Percentiles rank a stretch among this genome's conserved stretches.
Evolutionary conservation across 2,329 filamentous ascomycete species (phyloP).

Genomic region (Ascochyta rabiei): DNA sequence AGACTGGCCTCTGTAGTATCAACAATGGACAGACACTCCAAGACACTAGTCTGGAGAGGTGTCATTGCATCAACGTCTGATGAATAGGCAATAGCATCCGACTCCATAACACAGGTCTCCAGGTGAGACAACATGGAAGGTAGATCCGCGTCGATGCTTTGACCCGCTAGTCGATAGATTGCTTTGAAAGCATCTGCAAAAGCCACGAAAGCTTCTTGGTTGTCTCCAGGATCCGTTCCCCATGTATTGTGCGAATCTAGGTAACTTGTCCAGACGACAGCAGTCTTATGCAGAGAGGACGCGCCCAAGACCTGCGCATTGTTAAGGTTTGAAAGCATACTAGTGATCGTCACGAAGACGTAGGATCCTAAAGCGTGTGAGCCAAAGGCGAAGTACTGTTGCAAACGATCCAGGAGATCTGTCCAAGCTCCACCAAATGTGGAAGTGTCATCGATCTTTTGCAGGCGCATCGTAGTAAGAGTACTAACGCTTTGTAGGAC

Average conservation of each 20-base stretch:
- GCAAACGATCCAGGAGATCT: slow-evolving; percentile 72
- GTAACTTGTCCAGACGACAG: slow-evolving; percentile 44
- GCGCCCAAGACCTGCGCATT: slow-evolving; percentile 29
- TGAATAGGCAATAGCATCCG: slow-evolving; percentile 70
- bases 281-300: slow-evolving; percentile 39
- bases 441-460: slow-evolving; percentile 68
- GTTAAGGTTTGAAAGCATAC: slow-evolving; percentile 45
- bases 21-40: slow-evolving; percentile 71
- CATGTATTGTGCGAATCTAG: slow-evolving; percentile 35
- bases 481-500: slow-evolving; percentile 49
- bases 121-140: slow-evolving; percentile 74
- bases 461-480: slow-evolving; percentile 77
- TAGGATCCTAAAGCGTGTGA: slow-evolving; percentile 51
- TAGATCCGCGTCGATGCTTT: slow-evolving; percentile 66
- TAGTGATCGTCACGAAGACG: slow-evolving; percentile 50
- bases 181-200: slow-evolving; percentile 79
- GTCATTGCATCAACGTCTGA: slow-evolving; percentile 76
- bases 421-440: slow-evolving; percentile 78
- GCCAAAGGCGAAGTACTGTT: slow-evolving; percentile 52
- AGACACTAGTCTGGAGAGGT: slow-evolving; percentile 70
- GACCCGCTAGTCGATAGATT: slow-evolving; percentile 76
- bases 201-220: slow-evolving; percentile 83
- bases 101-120: slow-evolving; percentile 71
- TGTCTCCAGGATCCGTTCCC: slow-evolving; percentile 48
- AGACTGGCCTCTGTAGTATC: slow-evolving; percentile 69